Base-by-base conservation (phyloP, 2,329 filamentous ascomycete genomes). In the Bipolaris oryzae region DNA sequence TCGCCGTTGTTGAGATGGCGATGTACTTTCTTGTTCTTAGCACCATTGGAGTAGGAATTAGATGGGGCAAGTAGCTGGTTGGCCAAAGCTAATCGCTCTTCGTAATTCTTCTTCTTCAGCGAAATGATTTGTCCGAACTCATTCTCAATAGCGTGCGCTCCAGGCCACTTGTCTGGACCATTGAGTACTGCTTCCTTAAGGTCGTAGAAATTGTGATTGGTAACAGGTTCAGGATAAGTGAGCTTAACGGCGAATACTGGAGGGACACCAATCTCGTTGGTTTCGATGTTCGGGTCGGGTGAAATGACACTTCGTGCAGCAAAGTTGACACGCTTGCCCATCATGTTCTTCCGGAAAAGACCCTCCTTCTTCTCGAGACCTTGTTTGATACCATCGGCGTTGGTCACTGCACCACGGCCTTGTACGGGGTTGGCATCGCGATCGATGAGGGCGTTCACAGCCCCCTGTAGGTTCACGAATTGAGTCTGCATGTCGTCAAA, bases 271-370 rank as follows among this genome's bases (percentile, higher is more conserved):
- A 99, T 98, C 78, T 99, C 95, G 76, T 96, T 98, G 16, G 95
- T 98, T 77, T 99, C 95, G 70, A 99, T 96, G 72, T 98, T 99
- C 2, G 95, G 95, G 73, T 99, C 95, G 0, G 95, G 95, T 9
- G 94, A 98, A 68, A 99, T 99, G 75, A 99, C 95, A 84, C 91
- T 96, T 75, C 95, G 89, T 35, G 95, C 95, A 47, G 95, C 95
- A 75, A 95, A 98, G 77, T 99, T 98, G 79, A 99, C 95, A 81
- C 95, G 92, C 82, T 99, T 99, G 59, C 95, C 95, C 95, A 99
- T 99, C 95, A 99, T 98, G 78, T 99, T 97, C 82, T 96, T 98
- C 69, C 95, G 85, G 82, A 99, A 99, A 28, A 99, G 83, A 63
- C 95, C 95, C 73, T 99, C 96, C 79, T 99, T 99, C 83, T 99